These are phyloP conservation scores for Tetrapisispora phaffii DNA, from an alignment of 805 yeast genomes.

Conservation along the genomic window DNA sequence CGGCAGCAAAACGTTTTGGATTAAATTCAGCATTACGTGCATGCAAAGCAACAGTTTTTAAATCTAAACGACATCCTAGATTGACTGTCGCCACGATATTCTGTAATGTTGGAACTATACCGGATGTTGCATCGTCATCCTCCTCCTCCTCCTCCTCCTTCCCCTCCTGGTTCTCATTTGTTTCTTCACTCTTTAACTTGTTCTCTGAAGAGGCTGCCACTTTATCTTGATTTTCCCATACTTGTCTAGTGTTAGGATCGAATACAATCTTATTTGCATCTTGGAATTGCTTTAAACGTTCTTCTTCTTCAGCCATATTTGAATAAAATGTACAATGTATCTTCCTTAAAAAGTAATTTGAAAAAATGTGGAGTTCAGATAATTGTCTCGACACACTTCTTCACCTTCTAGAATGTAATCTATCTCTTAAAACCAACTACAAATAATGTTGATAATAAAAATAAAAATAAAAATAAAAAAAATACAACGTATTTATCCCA, in stretches of 20 bases:
- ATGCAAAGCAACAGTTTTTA: slow-evolving; percentile 94
- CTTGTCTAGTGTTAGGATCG: slow-evolving; percentile 30
- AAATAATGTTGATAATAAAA: no score
- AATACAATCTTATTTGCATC: slow-evolving; percentile 29
- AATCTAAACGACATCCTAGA: slow-evolving; percentile 87
- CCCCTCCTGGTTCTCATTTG: slow-evolving; percentile 8
- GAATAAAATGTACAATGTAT: no score
- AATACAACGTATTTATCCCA: no score
- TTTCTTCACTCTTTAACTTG: slow-evolving; percentile 10
- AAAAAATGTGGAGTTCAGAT: no score
- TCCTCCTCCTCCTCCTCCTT: slow-evolving; percentile 12
- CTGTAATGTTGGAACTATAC: slow-evolving; percentile 87
- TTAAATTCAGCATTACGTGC: slow-evolving; percentile 99
- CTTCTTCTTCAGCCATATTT: slow-evolving; percentile 15
- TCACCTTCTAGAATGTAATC: no score
- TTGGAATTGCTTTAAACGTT: slow-evolving; percentile 27
- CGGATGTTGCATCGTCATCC: slow-evolving; percentile 75
- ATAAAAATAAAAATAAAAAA: no score
- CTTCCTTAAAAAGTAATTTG: no score
- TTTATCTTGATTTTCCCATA: slow-evolving; percentile 28
- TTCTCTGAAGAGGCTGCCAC: slow-evolving; percentile 6
- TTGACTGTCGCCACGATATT: slow-evolving; percentile 97
- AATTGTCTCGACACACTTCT: no score
- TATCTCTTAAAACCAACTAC: no score
- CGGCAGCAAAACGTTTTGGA: slow-evolving; percentile 98